phyloP scores from a whole-genome alignment of 768 basidiomycete genomes.

The Suillus luteus region DNA sequence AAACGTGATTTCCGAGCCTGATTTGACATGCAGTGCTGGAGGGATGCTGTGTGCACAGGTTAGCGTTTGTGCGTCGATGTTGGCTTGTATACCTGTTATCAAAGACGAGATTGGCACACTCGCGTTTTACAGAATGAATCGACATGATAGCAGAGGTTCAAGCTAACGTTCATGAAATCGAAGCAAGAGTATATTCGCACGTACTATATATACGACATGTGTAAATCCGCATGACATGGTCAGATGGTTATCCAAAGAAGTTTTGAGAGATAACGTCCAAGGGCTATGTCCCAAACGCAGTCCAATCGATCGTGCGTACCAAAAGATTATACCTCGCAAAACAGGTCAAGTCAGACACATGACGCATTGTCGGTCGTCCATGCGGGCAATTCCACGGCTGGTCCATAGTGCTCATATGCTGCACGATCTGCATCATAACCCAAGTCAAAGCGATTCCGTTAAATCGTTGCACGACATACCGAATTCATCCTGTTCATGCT shows the following conservation, averaged over 20 bases:
- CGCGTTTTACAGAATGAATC: constrained; percentile 55
- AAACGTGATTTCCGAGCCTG: constrained; percentile 56
- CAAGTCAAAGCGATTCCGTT: neutral
- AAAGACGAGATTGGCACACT: constrained; percentile 58
- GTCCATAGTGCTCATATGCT: constrained; percentile 83
- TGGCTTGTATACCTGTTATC: constrained; percentile 52
- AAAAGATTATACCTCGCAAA: constrained; percentile 24
- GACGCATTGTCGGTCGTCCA: constrained; percentile 82
- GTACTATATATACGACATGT: constrained; percentile 6
- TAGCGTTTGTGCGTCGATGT: neutral
- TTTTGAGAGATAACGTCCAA: neutral
- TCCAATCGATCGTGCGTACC: constrained; percentile 40
- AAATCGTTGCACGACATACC: constrained; percentile 35
- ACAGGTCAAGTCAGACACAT: constrained; percentile 55
- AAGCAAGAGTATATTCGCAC: neutral
- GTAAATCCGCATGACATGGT: neutral
- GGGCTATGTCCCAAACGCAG: constrained; percentile 20
- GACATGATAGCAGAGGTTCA: constrained; percentile 33
- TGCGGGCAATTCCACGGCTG: constrained; percentile 92
- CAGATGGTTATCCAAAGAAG: neutral
- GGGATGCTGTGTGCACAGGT: constrained; percentile 41
- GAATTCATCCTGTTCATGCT: constrained; percentile 75
- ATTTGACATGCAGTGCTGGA: constrained; percentile 49
- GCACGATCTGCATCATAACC: constrained; percentile 53
- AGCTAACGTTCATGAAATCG: neutral